Evolutionary conservation across 345 rosid species (phyloP).

Genomic region (Lepidium africanum): DNA sequence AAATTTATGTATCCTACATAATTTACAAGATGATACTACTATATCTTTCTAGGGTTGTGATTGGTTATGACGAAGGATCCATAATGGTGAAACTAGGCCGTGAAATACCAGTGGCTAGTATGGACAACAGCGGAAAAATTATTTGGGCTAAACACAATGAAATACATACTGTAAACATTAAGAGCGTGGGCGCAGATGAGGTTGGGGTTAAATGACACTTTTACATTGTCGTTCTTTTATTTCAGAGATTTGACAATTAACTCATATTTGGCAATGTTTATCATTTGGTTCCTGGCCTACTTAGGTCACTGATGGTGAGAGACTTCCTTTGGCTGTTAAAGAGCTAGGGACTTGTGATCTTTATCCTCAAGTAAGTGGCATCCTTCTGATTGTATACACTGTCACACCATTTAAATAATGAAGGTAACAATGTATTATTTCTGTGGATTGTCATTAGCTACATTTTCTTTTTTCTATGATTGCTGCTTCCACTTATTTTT

Average conservation of each 20-base stretch:
- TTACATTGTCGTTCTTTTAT: background rate
- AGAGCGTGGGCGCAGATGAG: constrained; percentile 93
- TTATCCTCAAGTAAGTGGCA: constrained; percentile 81
- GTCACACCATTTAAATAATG: background rate
- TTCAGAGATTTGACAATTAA: background rate
- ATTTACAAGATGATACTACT: background rate
- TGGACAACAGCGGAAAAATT: constrained; percentile 97
- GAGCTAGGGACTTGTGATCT: constrained; percentile 97
- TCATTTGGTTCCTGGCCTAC: background rate
- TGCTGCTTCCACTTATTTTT: background rate
- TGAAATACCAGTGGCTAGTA: constrained; percentile 97
- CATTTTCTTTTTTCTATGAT: background rate
- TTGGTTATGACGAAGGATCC: constrained; percentile 88
- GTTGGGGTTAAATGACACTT: constrained; percentile 24
- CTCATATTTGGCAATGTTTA: constrained; percentile 6
- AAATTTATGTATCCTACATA: background rate
- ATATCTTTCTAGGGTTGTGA: constrained; percentile 47
- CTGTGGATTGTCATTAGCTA: constrained; percentile 2
- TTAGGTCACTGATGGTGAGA: constrained; percentile 94
- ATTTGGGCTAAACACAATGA: constrained; percentile 99
- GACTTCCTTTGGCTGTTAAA: constrained; percentile 92
- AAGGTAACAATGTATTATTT: constrained; percentile 4
- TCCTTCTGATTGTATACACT: background rate
- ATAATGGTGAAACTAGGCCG: constrained; percentile 83
- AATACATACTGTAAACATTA: constrained; percentile 94